Evolutionary conservation across 768 basidiomycete genomes (phyloP), one percentile per base, ranked within the genome.

Genomic region (Termitomyces sp.): DNA sequence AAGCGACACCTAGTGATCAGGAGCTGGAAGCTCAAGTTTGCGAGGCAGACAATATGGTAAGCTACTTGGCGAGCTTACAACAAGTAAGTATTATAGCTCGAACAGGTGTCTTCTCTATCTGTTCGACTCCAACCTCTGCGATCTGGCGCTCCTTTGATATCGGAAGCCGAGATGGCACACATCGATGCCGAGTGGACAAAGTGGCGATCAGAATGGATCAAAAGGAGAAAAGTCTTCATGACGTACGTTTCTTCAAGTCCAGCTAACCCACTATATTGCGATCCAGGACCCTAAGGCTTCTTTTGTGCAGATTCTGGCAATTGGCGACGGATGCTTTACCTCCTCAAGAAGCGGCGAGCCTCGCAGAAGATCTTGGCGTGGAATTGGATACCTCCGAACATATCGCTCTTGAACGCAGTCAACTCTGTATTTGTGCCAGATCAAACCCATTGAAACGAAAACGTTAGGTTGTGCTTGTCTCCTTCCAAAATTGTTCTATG

Each of bases 161-260:
- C 90, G 17, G 76, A 84, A 8, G 85, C 86, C 64, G 92, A 94
- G 54, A 79, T 91, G 17, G 83, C 81, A 15, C 75, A 79, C 61
- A 76, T 95, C 56, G 87, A 94, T 61, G 70, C 73, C 1, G 90
- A 94, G 37, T 95, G 93, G 89, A 74, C 67, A 6, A 85, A 82
- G 68, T 96, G 93, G 93, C 79, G 89, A 63, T 79, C 81, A 4
- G 89, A 94, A 75, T 96, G 94, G 94, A 72, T 84, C 38, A 79
- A 82, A 29, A 80, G 94, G 59, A 84, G 82, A 69, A 94, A 91
- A 70, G 75, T 89, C 3, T 96, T 93, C 74, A 83, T 78, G 60
- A 83, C 78, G 92, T 92, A 77, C 68, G 88, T 79, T 20, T 48
- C 29, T 36, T 43, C 34, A 47, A 20, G 17, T 34, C 20, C 9